Base-by-base conservation (phyloP, 176 grass and related monocot genomes). In the Elaeis guineensis region DNA sequence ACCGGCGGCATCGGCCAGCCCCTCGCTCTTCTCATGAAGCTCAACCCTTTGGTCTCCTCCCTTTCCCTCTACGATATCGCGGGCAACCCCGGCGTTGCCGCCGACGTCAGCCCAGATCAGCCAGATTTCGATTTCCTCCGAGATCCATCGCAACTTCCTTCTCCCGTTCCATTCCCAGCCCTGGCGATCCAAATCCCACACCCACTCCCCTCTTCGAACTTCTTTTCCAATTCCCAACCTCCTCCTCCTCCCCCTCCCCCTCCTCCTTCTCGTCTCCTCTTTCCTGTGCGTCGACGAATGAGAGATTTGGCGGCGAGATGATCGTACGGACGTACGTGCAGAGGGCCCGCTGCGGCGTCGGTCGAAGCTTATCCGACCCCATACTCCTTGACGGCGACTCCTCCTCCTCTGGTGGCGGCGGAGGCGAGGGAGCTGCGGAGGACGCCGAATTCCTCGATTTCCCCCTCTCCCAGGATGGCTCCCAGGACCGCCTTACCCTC, bases 261-360 rank as follows among this genome's bases (percentile, higher is more conserved):
- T n/a, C n/a, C n/a, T n/a, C n/a, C n/a, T n/a, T n/a, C 30, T 35
- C 32, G 23, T 23, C 6, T 35, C 11, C 11, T 44, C 35, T 44
- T 44, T 44, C 35, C 35, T 44, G 2, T 14, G 11, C 35, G 35
- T 44, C 17, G 3, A 51, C 20, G 11, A 18, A 17, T 19, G 18
- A 16, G 52, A n/a, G 51, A 35, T 54, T 55, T 8, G 51, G 32
- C 6, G 17, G n/a, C 50, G 78, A 68, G 69, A 98, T 98, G 88
- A 87, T 98, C 66, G 70, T 98, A 51, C 87, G 88, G 54, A 98
- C 84, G 2, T 98, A 98, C 82, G 76, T 80, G 56, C 93, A 88
- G 53, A 81, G 93, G 74, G 79, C 81, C 65, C 93, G 93, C 48
- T 54, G 80, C 54, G 72, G 64, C 51, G 57, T 50, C 22, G 82